Percentiles rank a stretch among this genome's conserved stretches.
These are phyloP conservation scores for Cystoderma amianthinum DNA, from an alignment of 768 basidiomycete genomes.

Conservation along the genomic window DNA sequence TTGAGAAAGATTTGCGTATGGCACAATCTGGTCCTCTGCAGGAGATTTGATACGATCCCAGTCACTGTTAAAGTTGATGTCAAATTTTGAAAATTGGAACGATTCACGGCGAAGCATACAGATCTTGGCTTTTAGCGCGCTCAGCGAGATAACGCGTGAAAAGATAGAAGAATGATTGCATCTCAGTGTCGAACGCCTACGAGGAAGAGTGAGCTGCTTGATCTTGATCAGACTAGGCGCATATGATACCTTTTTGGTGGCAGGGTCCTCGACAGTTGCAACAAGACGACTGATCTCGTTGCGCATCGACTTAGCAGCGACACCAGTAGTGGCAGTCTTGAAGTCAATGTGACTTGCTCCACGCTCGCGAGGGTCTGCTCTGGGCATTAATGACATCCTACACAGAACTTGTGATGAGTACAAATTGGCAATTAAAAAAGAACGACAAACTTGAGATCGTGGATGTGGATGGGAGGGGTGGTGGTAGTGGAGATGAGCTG, in stretches of 20 bases:
- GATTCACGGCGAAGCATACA: constrained; percentile 53
- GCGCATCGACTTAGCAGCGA: constrained; percentile 94
- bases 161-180: constrained; percentile 94
- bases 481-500: constrained; percentile 62
- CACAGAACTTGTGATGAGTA: constrained; percentile 39
- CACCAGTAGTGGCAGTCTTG: constrained; percentile 95
- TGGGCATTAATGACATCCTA: constrained; percentile 52
- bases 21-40: constrained; percentile 77
- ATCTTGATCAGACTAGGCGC: constrained; percentile 9
- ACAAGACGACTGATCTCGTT: constrained; percentile 97
- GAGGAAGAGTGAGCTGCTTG: constrained; percentile 6
- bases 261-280: constrained; percentile 69
- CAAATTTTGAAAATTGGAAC: constrained; percentile 3
- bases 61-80: constrained; percentile 41
- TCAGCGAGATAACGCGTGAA: constrained; percentile 93
- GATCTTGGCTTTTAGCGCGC: constrained; percentile 78
- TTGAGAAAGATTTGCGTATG: constrained; percentile 67
- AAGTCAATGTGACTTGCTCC: constrained; percentile 87
- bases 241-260: constrained; percentile 70
- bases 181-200: constrained; percentile 89
- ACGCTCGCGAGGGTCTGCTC: constrained; percentile 62
- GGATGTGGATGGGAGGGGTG: constrained; percentile 51
- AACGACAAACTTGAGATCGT: constrained; percentile 32
- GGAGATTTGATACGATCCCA: constrained; percentile 91
- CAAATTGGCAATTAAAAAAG: constrained; percentile 8